Evolutionary conservation across 768 basidiomycete genomes (phyloP), one percentile per base, ranked within the genome.

Genomic region (Pisolithus tinctorius): DNA sequence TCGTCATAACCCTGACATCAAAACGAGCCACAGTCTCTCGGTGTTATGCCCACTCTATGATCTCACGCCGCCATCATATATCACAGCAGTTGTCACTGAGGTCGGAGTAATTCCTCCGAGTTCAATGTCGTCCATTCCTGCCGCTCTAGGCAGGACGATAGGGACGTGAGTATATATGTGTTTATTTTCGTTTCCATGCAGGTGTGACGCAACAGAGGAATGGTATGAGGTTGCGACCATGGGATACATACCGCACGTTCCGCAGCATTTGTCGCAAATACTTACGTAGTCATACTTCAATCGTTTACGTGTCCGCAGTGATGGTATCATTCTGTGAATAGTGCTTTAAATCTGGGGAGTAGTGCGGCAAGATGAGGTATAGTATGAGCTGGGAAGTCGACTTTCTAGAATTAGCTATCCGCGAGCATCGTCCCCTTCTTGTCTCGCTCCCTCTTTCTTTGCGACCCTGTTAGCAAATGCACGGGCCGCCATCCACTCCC

Each of bases 1-100:
- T n/a, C 55, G 45, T 23, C 50, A 59, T 20, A 38, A 45, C 62
- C 63, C 51, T 59, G 64, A 47, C 13, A 48, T 42, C 36, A 67
- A 77, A 34, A 62, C 54, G 8, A 58, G 69, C 49, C 67, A 76
- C 20, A 83, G 82, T 58, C 74, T 96, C 14, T 84, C 92, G 58
- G 79, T 86, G 20, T 71, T 96, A 55, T 90, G 88, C 65, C 87
- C 95, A 6, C 69, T 97, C 11, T 99, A 98, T 63, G 96, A 99
- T 67, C 74, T 98, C 41, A 96, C 96, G 2, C 91, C 95, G 2
- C 88, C 94, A 1, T 81, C 80, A 17, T 88, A 83, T 63, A 93
- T 99, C 55, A 95, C 96, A 1, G 95, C 89, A 16, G 91, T 99
- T 23, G 93, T 97, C 49, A 97, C 95, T 3, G 96, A 99, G 71